A percentile compares a stretch with the other conserved stretches of the same genome.
These are phyloP conservation scores for Trametes maxima DNA, from an alignment of 768 basidiomycete species.

Conservation along the genomic window DNA sequence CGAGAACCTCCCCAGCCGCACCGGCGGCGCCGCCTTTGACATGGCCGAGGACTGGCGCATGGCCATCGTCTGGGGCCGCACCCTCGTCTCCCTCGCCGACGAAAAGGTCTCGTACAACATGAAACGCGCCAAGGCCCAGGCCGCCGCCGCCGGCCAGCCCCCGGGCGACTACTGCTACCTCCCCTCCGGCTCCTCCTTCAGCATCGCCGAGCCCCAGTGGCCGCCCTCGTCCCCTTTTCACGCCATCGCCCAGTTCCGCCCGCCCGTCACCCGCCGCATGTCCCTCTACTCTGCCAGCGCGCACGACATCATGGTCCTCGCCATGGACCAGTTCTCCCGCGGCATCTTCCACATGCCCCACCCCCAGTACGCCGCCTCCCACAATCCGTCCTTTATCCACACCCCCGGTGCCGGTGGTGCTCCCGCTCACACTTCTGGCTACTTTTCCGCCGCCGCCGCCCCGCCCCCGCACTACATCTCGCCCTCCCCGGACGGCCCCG, in stretches of 20 bases:
- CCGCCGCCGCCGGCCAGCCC: constrained; percentile 4
- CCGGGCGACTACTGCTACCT: constrained; percentile 15
- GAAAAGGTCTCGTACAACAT: constrained; percentile 36
- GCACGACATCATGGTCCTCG: constrained; percentile 57
- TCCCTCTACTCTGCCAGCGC: constrained; percentile 44
- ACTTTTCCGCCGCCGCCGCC: constrained; percentile 11
- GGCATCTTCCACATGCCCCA: constrained; percentile 77
- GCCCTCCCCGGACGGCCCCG: constrained; percentile 16
- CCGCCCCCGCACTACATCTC: constrained; percentile 5
- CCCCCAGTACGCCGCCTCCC: constrained; percentile 33
- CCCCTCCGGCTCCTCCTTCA: constrained; percentile 23
- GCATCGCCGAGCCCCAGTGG: constrained; percentile 47
- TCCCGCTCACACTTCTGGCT: constrained; percentile 9
- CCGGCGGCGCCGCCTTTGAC: constrained; percentile 15
- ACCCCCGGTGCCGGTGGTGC: constrained; percentile 10
- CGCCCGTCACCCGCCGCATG: constrained; percentile 53
- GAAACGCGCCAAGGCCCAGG: constrained; percentile 16
- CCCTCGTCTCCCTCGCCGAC: constrained; percentile 61
- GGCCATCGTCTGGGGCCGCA: constrained; percentile 68
- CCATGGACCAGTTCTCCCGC: constrained; percentile 69
- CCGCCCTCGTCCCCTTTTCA: constrained; percentile 55
- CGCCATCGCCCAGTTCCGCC: constrained; percentile 48
- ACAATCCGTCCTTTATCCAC: constrained; percentile 26
- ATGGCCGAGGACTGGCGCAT: constrained; percentile 66
- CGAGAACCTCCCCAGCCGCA: constrained; percentile 56